A percentile compares a stretch with the other conserved stretches of the same genome.
Conservation (phyloP, 2,329 filamentous ascomycete species). For the Cladobotryum protrusum region DNA sequence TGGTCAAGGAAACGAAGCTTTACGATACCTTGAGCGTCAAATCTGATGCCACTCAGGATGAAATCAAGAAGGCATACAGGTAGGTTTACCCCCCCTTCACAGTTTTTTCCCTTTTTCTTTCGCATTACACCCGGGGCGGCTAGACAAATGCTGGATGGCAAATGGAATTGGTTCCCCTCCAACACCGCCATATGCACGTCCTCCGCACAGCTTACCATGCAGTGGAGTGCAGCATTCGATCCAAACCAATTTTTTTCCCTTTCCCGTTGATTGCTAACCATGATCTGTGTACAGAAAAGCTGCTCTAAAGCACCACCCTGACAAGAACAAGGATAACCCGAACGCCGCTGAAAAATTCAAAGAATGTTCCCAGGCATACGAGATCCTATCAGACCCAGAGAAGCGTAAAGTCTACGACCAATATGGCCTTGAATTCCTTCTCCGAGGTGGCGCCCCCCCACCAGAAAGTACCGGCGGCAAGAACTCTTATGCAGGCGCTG, state of each 20-base stretch:
- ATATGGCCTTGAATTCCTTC: slow-evolving; percentile 87
- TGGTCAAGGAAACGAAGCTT: slow-evolving; percentile 93
- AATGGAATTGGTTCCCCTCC: neutral
- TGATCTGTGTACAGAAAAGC: slow-evolving; percentile 55
- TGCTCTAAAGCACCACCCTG: slow-evolving; percentile 87
- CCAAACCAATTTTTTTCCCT: neutral
- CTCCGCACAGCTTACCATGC: slow-evolving; percentile 10
- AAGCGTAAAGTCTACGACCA: slow-evolving; percentile 95
- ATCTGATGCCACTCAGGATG: slow-evolving; percentile 76
- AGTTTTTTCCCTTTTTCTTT: neutral
- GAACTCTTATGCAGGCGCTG: slow-evolving; percentile 54
- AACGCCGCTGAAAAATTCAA: slow-evolving; percentile 91
- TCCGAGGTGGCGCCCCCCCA: slow-evolving; percentile 69
- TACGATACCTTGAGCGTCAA: slow-evolving; percentile 82
- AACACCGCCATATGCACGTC: neutral
- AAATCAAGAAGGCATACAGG: slow-evolving; percentile 96
- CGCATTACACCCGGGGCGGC: no score
- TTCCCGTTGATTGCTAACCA: slow-evolving; percentile 30
- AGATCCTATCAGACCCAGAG: slow-evolving; percentile 94
- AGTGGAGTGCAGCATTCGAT: slow-evolving; percentile 1
- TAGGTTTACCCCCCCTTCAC: slow-evolving; percentile 38
- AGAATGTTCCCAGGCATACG: slow-evolving; percentile 94
- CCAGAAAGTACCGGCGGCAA: slow-evolving; percentile 48
- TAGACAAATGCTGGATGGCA: neutral
- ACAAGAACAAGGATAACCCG: slow-evolving; percentile 95